These are phyloP conservation scores for Micromonas pusilla DNA, from an alignment of 139 green algal species.

Conservation along the genomic window DNA sequence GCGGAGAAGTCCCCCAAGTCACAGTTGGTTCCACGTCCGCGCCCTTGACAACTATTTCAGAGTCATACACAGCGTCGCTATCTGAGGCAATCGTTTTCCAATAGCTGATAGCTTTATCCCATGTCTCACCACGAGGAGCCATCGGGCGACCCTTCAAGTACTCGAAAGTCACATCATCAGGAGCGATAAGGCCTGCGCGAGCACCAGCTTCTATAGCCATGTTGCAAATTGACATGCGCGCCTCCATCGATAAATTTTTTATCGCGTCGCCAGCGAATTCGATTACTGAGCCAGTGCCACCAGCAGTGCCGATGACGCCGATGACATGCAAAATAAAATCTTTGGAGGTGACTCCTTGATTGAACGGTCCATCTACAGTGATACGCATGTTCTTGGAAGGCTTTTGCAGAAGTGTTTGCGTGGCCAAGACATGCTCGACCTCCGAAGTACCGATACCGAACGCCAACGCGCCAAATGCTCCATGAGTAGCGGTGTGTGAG, in stretches of 20 bases:
- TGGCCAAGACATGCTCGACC: conserved; percentile 40
- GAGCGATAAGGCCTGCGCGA: conserved; percentile 41
- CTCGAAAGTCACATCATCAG: conserved; percentile 44
- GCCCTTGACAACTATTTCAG: conserved; percentile 35
- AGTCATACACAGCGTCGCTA: conserved; percentile 36
- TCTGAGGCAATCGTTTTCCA: conserved; percentile 35
- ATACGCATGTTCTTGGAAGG: conserved; percentile 39
- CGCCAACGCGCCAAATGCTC: conserved; percentile 39
- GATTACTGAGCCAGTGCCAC: conserved; percentile 36
- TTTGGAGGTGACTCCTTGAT: conserved; percentile 31
- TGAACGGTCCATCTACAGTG: conserved; percentile 35
- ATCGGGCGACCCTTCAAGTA: conserved; percentile 42
- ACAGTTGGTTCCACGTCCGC: conserved; percentile 39
- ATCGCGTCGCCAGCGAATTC: conserved; percentile 42
- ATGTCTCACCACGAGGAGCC: conserved; percentile 36
- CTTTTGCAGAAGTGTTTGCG: conserved; percentile 41
- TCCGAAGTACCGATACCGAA: conserved; percentile 42
- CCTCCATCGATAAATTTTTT: conserved; percentile 40
- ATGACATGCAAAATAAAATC: conserved; percentile 42
- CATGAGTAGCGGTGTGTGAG: conserved; percentile 42
- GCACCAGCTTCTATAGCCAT: conserved; percentile 48
- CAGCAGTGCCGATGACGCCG: conserved; percentile 37
- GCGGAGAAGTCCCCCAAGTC: conserved; percentile 37
- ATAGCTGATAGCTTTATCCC: conserved; percentile 34
- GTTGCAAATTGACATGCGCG: conserved; percentile 46